phyloP scores from a whole-genome alignment of 495 filamentous ascomycete genomes.

The Lichenothelia convexa region DNA sequence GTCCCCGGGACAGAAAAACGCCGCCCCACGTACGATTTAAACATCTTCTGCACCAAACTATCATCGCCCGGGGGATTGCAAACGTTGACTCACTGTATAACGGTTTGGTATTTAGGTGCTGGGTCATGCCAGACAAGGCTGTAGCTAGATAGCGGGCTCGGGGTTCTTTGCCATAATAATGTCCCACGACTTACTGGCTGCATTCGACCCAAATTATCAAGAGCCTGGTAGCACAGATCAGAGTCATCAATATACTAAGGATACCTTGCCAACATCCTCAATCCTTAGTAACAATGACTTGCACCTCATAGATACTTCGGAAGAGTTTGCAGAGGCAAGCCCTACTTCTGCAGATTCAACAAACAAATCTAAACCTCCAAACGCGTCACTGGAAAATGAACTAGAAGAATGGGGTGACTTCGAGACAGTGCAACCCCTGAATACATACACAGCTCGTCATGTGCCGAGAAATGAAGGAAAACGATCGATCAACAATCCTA shows the following conservation, averaged over 20 bases:
- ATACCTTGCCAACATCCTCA: background rate
- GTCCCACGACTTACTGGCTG: constrained; percentile 60
- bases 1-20: background rate
- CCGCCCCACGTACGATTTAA: background rate
- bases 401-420: no score
- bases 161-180: constrained; percentile 22
- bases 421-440: no score
- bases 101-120: background rate
- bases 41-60: background rate
- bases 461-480: no score
- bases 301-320: constrained; percentile 26
- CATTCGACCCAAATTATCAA: constrained; percentile 38
- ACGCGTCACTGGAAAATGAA: background rate
- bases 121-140: background rate
- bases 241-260: constrained; percentile 3
- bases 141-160: background rate
- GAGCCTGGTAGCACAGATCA: constrained; percentile 4
- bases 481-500: no score
- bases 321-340: background rate
- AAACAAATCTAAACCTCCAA: background rate
- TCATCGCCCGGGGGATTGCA: background rate
- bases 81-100: background rate
- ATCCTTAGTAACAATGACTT: constrained; percentile 19
- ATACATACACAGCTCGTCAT: no score
- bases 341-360: constrained; percentile 8